Evolutionary conservation across 1,139 yeast species (phyloP).

Genomic region (Yamadazyma atmosphaerica): DNA sequence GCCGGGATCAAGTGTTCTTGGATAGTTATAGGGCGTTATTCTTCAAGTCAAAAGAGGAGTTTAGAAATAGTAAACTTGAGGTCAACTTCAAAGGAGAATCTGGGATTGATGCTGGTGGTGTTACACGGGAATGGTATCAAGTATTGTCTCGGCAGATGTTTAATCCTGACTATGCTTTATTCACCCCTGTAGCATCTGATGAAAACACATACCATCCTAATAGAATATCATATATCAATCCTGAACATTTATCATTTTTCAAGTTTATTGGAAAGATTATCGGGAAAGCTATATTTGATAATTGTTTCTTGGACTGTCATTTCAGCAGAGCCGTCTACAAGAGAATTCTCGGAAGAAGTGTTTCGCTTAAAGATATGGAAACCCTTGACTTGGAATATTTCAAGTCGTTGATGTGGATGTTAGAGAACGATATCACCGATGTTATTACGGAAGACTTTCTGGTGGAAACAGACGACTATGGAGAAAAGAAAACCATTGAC

Average conservation of each 20-base stretch:
- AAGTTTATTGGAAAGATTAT: constrained; percentile 92
- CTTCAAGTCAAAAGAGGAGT: constrained; percentile 76
- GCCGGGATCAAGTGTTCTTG: constrained; percentile 88
- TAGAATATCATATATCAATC: constrained; percentile 87
- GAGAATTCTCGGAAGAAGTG: constrained; percentile 75
- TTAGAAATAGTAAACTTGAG: constrained; percentile 72
- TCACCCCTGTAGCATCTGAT: constrained; percentile 90
- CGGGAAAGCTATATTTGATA: constrained; percentile 92
- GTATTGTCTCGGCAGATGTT: constrained; percentile 93
- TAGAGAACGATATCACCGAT: constrained; percentile 95
- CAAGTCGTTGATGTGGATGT: constrained; percentile 93
- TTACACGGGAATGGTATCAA: constrained; percentile 97
- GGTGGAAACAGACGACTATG: constrained; percentile 92
- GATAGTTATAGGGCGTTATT: constrained; percentile 87
- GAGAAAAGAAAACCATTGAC: constrained; percentile 80
- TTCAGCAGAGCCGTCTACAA: constrained; percentile 95
- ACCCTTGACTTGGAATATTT: constrained; percentile 89
- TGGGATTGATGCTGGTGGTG: constrained; percentile 98
- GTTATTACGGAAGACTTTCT: constrained; percentile 95
- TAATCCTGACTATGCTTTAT: constrained; percentile 93
- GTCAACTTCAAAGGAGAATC: constrained; percentile 88
- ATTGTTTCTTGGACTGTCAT: constrained; percentile 88
- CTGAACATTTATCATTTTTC: constrained; percentile 90
- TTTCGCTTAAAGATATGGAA: constrained; percentile 91
- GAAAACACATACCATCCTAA: constrained; percentile 96